Conservation (phyloP, 2,329 filamentous ascomycete species). For the Botrytis elliptica region DNA sequence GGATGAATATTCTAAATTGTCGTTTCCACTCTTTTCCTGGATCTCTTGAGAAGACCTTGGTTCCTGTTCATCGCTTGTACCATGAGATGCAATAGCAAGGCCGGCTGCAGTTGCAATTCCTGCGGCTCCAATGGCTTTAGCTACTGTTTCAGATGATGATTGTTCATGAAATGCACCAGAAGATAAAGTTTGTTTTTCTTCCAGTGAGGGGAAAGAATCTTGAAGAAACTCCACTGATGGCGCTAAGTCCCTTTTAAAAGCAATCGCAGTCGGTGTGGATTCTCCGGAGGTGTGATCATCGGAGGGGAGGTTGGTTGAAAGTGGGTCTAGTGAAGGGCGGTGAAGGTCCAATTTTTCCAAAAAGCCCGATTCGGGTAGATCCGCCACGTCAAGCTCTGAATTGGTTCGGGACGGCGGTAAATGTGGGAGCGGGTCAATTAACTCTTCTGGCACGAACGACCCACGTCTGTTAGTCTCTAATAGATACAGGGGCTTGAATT, state of each 20-base stretch:
- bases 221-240: constrained; percentile 15
- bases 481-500: constrained; percentile 80
- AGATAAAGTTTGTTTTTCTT: constrained; percentile 12
- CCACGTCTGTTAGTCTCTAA: constrained; percentile 54
- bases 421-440: constrained; percentile 45
- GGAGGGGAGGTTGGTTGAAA: constrained; percentile 38
- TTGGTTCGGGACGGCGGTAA: constrained; percentile 50
- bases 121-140: constrained; percentile 27
- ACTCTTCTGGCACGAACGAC: constrained; percentile 33
- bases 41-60: constrained; percentile 41
- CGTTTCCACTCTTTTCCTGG: constrained; percentile 25
- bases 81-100: constrained; percentile 32
- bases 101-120: constrained; percentile 27
- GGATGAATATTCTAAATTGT: constrained; percentile 18
- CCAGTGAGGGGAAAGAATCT: constrained; percentile 18
- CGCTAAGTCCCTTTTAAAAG: constrained; percentile 38
- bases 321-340: constrained; percentile 26
- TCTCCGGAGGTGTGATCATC: constrained; percentile 62
- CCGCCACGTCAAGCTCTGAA: constrained; percentile 39
- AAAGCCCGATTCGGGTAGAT: constrained; percentile 16
- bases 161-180: constrained; percentile 14
- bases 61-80: constrained; percentile 40
- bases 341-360: constrained; percentile 19
- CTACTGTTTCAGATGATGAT: constrained; percentile 23
- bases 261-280: constrained; percentile 62